Evolutionary conservation across 805 yeast genomes (phyloP).

Genomic region (Cyberlindnera euphorbiae): DNA sequence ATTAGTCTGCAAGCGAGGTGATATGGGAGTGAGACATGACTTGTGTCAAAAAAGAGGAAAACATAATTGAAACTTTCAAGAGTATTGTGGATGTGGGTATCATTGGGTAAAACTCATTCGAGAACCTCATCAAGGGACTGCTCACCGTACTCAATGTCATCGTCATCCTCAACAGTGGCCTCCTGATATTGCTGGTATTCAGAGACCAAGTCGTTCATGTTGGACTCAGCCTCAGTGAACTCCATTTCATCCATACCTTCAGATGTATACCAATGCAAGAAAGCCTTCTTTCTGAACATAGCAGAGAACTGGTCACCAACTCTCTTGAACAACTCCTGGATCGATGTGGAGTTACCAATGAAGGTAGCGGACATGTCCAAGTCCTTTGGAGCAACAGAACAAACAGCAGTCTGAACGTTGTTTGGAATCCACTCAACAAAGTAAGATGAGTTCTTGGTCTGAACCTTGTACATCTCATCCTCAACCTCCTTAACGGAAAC

Average conservation of each 20-base stretch:
- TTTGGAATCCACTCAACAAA: slow-evolving; percentile 99
- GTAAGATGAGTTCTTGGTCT: slow-evolving; percentile 92
- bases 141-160: slow-evolving; percentile 31
- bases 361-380: slow-evolving; percentile 90
- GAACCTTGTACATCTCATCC: slow-evolving; percentile 89
- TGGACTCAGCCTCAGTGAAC: slow-evolving; percentile 97
- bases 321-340: slow-evolving; percentile 97
- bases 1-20: slow-evolving; percentile 1
- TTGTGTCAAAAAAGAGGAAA: no score
- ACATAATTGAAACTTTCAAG: no score
- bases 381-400: slow-evolving; percentile 87
- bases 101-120: slow-evolving; percentile 14
- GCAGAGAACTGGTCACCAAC: slow-evolving; percentile 95
- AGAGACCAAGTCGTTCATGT: slow-evolving; percentile 93
- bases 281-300: slow-evolving; percentile 98
- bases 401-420: slow-evolving; percentile 98
- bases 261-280: slow-evolving; percentile 99
- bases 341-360: slow-evolving; percentile 97
- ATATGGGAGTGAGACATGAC: neutral
- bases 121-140: slow-evolving; percentile 29
- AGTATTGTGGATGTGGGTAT: no score
- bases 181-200: slow-evolving; percentile 96
- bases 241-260: slow-evolving; percentile 99
- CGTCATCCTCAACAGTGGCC: slow-evolving; percentile 81
- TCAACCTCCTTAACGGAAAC: slow-evolving; percentile 97